phyloP scores from a whole-genome alignment of 495 filamentous ascomycete genomes.

The Aspergillus sclerotioniger region DNA sequence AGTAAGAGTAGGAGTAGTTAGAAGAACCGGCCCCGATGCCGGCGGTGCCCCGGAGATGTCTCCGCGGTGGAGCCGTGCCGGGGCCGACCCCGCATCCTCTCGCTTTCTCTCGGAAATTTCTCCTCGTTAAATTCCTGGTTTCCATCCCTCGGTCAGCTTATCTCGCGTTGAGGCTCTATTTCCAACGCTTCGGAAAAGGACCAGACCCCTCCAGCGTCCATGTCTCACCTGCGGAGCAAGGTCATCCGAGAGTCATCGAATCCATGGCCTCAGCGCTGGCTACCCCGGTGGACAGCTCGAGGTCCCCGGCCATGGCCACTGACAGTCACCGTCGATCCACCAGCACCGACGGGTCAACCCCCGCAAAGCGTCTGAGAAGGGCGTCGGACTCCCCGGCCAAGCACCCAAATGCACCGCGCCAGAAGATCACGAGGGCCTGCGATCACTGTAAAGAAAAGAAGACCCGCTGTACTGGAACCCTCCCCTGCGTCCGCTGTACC shows the following conservation, averaged over 20 bases:
- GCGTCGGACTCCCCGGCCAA: conserved; percentile 22
- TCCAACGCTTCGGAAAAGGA: background rate
- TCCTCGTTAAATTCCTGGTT: background rate
- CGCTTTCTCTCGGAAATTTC: background rate
- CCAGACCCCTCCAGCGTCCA: background rate
- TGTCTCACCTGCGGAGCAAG: background rate
- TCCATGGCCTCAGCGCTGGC: background rate
- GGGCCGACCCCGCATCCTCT: background rate
- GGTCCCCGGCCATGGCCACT: background rate
- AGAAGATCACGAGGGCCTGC: conserved; percentile 48
- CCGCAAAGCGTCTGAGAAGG: conserved; percentile 32
- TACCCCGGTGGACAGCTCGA: background rate
- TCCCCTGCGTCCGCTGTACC: conserved; percentile 43
- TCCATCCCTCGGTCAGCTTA: background rate
- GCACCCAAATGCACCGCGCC: conserved; percentile 28
- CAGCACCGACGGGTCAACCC: background rate
- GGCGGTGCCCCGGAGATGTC: conserved; percentile 9
- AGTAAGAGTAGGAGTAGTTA: too few species aligned
- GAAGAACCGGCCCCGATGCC: too few species aligned
- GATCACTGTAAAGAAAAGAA: conserved; percentile 50
- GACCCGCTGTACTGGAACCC: conserved; percentile 44
- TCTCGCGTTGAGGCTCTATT: background rate
- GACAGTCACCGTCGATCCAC: background rate
- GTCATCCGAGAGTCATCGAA: background rate
- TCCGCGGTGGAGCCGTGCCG: background rate